Conservation (phyloP, 2,329 filamentous ascomycete genomes). For the Albophoma yamanashiensis region DNA sequence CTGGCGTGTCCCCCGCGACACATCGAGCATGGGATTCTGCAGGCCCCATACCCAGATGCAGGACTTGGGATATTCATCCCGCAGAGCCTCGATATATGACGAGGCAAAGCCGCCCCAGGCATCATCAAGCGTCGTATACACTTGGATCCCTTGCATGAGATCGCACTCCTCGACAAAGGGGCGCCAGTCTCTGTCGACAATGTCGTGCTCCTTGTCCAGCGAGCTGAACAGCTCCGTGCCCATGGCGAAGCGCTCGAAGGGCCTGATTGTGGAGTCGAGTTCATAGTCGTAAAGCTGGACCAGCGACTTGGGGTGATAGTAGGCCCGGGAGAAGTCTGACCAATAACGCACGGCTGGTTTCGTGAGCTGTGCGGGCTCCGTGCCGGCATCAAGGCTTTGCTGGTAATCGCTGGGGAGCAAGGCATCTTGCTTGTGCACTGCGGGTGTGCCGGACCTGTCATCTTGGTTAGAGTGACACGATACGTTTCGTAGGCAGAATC, state of each 20-base stretch:
- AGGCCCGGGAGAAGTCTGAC: conserved; percentile 93
- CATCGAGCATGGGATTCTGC: conserved; percentile 47
- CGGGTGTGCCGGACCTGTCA: conserved; percentile 51
- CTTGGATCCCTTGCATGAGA: conserved; percentile 77
- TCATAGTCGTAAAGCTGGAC: conserved; percentile 84
- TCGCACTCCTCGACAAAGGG: conserved; percentile 90
- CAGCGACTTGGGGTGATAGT: conserved; percentile 79
- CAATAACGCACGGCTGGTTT: conserved; percentile 77
- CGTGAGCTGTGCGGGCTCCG: conserved; percentile 53
- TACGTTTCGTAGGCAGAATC: background rate
- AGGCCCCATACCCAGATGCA: conserved; percentile 81
- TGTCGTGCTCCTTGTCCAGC: conserved; percentile 70
- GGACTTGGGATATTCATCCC: conserved; percentile 86
- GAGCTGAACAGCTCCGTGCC: conserved; percentile 67
- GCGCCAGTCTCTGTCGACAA: conserved; percentile 83
- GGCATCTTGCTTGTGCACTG: conserved; percentile 56
- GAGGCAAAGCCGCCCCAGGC: conserved; percentile 72
- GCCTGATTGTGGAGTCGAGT: conserved; percentile 66
- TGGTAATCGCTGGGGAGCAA: conserved; percentile 70
- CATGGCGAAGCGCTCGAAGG: conserved; percentile 83
- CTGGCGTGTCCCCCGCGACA: conserved; percentile 38
- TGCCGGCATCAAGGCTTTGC: conserved; percentile 63
- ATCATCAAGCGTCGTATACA: conserved; percentile 62
- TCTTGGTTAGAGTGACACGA: background rate
- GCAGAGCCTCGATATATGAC: conserved; percentile 62